Percentiles rank a stretch among this genome's conserved stretches.
phyloP scores from a whole-genome alignment of 331 rosid species.

The Malus hybrid region DNA sequence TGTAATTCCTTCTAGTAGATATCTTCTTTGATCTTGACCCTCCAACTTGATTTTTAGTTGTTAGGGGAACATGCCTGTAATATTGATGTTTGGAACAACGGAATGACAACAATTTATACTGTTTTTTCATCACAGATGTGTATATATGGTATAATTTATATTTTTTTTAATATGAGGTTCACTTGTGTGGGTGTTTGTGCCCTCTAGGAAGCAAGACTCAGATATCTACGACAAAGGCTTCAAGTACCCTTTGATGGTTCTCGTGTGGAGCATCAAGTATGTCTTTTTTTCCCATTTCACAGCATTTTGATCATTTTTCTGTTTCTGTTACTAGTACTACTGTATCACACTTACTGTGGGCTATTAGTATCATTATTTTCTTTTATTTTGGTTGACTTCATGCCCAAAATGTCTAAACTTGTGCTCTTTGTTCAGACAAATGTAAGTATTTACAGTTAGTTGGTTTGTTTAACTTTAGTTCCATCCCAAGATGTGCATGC shows the following conservation, averaged over 20 bases:
- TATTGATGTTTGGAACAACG: not conserved
- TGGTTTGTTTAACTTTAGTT: not conserved
- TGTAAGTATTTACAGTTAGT: not conserved
- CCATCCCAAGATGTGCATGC: not conserved
- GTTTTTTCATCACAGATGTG: not conserved
- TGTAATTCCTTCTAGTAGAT: too few species aligned
- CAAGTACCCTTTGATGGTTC: constrained; percentile 89
- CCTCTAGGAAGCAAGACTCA: constrained; percentile 68
- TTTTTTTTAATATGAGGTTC: not conserved
- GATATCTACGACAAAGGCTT: constrained; percentile 48
- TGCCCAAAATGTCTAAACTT: not conserved
- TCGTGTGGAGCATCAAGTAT: constrained; percentile 73
- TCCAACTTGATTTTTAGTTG: too few species aligned
- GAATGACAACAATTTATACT: not conserved
- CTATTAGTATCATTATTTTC: not conserved
- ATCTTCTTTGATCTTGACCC: too few species aligned
- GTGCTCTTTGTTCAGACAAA: not conserved
- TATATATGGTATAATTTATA: not conserved
- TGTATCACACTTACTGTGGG: not conserved
- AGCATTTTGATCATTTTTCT: constrained; percentile 1
- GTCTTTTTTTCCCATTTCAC: constrained; percentile 9
- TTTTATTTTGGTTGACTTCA: not conserved
- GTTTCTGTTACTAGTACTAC: not conserved
- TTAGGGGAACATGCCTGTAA: too few species aligned
- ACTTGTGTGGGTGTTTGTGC: not conserved